phyloP scores from a whole-genome alignment of 2,329 filamentous ascomycete species.

The Trichoderma koningii region DNA sequence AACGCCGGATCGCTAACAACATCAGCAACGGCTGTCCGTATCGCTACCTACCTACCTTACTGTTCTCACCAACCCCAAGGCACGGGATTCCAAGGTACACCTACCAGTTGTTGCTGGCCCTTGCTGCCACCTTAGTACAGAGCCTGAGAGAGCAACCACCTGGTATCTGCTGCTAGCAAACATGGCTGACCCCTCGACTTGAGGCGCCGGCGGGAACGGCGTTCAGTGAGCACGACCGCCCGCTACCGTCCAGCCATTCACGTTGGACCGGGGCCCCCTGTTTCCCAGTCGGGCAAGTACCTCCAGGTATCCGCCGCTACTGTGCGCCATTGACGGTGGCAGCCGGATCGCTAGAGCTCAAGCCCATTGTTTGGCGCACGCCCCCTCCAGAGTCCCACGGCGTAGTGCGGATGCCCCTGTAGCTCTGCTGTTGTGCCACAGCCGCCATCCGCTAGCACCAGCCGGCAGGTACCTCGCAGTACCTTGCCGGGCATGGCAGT shows the following conservation, averaged over 20 bases:
- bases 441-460: neutral
- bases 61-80: too few species aligned
- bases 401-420: too few species aligned
- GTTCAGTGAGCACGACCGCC: slow-evolving; percentile 26
- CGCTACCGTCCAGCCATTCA: slow-evolving; percentile 20
- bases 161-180: neutral
- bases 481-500: neutral
- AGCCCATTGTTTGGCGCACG: slow-evolving; percentile 5
- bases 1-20: too few species aligned
- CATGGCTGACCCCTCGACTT: slow-evolving; percentile 8
- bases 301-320: neutral
- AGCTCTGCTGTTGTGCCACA: neutral
- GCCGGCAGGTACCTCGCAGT: neutral
- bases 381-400: neutral
- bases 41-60: too few species aligned
- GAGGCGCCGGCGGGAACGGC: slow-evolving; percentile 20
- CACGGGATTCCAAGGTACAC: too few species aligned
- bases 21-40: too few species aligned
- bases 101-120: neutral
- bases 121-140: neutral
- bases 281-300: slow-evolving; percentile 9
- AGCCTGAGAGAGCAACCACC: neutral
- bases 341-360: slow-evolving; percentile 11
- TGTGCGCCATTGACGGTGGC: slow-evolving; percentile 4
- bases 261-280: slow-evolving; percentile 14